These are phyloP conservation scores for Cryptomeria japonica DNA, from an alignment of 75 land plant genomes.

Conservation along the genomic window DNA sequence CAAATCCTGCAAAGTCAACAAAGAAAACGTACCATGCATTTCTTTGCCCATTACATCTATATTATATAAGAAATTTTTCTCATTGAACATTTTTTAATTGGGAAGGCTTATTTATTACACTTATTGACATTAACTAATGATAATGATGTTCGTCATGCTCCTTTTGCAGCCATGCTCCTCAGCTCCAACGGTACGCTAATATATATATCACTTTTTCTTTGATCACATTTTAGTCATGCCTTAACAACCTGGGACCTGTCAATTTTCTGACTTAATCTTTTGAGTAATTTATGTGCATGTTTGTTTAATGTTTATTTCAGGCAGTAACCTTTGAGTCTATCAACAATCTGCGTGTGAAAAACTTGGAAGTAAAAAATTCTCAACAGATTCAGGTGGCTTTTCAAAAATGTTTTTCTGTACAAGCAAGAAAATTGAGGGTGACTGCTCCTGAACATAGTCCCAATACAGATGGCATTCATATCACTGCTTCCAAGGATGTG, in stretches of 20 bases:
- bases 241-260: neutral
- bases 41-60: neutral
- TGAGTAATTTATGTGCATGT: slow-evolving; percentile 12
- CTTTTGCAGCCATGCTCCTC: slow-evolving; percentile 49
- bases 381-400: slow-evolving; percentile 54
- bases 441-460: slow-evolving; percentile 52
- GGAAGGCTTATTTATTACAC: neutral
- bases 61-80: neutral
- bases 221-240: neutral
- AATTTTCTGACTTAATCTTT: slow-evolving; percentile 7
- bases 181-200: slow-evolving; percentile 59
- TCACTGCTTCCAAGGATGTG: slow-evolving; percentile 30
- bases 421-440: slow-evolving; percentile 30
- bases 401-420: slow-evolving; percentile 25
- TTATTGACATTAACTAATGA: neutral
- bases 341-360: slow-evolving; percentile 37
- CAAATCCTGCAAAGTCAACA: slow-evolving; percentile 67
- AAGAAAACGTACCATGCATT: slow-evolving; percentile 40
- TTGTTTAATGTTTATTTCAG: slow-evolving; percentile 21
- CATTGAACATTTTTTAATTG: neutral
- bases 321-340: slow-evolving; percentile 37
- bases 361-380: slow-evolving; percentile 38
- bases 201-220: neutral
- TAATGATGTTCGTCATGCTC: neutral
- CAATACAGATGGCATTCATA: slow-evolving; percentile 70